phyloP scores from a whole-genome alignment of 306 rosid genomes.

The Dicorynia guianensis region DNA sequence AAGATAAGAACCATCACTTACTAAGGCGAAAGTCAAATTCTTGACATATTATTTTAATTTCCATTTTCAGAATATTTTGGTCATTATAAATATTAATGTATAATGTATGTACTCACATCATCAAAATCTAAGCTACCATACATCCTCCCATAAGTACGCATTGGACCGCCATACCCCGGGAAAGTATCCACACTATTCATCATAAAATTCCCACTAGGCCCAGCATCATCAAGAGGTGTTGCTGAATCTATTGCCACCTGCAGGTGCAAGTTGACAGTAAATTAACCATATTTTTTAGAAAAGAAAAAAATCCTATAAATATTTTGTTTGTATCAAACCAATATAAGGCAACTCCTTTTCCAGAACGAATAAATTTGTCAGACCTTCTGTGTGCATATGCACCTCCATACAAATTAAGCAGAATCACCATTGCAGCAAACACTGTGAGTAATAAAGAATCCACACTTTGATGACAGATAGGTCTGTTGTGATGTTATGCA shows the following conservation, averaged over 20 bases:
- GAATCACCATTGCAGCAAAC: neutral
- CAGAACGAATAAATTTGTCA: conserved; percentile 11
- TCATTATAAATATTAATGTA: conserved; percentile 18
- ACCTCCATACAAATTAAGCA: neutral
- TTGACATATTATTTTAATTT: neutral
- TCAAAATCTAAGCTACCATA: conserved; percentile 86
- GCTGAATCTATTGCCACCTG: conserved; percentile 86
- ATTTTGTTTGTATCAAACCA: neutral
- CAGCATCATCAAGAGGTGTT: conserved; percentile 87
- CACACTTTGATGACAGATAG: conserved; percentile 12
- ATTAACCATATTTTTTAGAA: neutral
- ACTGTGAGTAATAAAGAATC: conserved; percentile 24
- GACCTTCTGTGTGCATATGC: conserved; percentile 1
- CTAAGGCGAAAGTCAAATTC: neutral
- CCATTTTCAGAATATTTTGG: neutral
- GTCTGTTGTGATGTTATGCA: neutral
- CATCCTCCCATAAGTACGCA: conserved; percentile 93
- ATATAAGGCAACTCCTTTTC: neutral
- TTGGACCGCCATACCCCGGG: conserved; percentile 83
- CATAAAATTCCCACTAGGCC: conserved; percentile 72
- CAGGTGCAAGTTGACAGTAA: conserved; percentile 30
- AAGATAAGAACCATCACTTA: neutral
- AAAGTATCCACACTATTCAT: conserved; percentile 68
- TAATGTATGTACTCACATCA: conserved; percentile 70
- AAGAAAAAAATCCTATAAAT: neutral